These are phyloP conservation scores for Bruguiera hainesii DNA, from an alignment of 441 rosid species.

Conservation along the genomic window DNA sequence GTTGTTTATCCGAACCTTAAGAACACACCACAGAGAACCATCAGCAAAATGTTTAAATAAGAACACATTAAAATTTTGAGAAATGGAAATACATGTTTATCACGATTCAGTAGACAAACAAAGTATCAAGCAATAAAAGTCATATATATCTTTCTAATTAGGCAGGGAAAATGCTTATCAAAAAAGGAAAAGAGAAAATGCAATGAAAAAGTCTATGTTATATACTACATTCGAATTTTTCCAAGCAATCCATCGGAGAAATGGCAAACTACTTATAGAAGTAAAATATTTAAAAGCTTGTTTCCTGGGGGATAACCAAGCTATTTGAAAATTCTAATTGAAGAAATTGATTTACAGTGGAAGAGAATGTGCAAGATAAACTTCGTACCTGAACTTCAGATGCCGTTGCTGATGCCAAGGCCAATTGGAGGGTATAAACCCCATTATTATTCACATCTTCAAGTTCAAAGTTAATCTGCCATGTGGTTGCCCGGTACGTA, in stretches of 20 bases:
- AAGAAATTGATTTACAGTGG: no score
- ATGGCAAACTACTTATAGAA: no score
- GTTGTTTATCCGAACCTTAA: slow-evolving; percentile 19
- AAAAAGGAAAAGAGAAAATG: not conserved
- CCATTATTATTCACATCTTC: slow-evolving; percentile 23
- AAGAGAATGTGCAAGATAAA: not conserved
- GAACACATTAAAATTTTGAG: no score
- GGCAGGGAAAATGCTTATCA: not conserved
- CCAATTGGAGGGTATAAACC: slow-evolving; percentile 55
- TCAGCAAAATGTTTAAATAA: not conserved
- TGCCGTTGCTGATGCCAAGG: slow-evolving; percentile 62
- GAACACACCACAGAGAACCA: not conserved
- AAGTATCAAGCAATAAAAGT: not conserved
- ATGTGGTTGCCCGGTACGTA: slow-evolving; percentile 47
- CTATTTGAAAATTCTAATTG: no score
- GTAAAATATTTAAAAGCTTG: no score
- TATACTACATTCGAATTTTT: no score
- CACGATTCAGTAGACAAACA: no score
- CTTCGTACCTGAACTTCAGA: slow-evolving; percentile 48
- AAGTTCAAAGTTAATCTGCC: slow-evolving; percentile 58
- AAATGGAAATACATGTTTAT: no score
- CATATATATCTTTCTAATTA: not conserved
- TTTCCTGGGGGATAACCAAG: no score
- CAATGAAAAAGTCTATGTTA: no score
- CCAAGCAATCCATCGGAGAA: no score